Percentiles rank a stretch among this genome's conserved stretches.
Conservation (phyloP, 768 basidiomycete species). For the Russula compacta region DNA sequence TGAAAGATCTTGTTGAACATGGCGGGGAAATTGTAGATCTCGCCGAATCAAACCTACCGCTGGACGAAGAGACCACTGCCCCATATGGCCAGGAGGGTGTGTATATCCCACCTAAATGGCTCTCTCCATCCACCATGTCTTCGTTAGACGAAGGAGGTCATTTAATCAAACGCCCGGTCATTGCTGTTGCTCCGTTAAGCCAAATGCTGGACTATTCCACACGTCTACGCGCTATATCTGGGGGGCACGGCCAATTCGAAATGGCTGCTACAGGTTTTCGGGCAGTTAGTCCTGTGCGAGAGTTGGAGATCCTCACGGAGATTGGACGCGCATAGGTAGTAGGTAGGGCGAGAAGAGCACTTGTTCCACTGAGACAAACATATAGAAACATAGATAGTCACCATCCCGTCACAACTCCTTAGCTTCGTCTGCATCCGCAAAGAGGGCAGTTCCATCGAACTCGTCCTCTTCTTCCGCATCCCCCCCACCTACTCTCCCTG, state of each 20-base stretch:
- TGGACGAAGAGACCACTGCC: conserved; percentile 32
- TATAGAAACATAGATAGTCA: conserved; percentile 12
- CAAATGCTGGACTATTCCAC: conserved; percentile 75
- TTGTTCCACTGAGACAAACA: background rate
- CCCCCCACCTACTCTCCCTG: conserved; percentile 47
- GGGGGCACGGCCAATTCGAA: conserved; percentile 75
- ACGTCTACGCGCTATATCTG: conserved; percentile 69
- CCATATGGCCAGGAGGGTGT: conserved; percentile 49
- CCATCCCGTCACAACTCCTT: conserved; percentile 38
- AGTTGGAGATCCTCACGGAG: conserved; percentile 65
- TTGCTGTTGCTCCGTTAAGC: conserved; percentile 69
- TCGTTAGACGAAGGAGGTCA: conserved; percentile 23
- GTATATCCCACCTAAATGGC: conserved; percentile 65
- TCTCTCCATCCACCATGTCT: conserved; percentile 55
- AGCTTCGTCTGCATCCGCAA: conserved; percentile 76
- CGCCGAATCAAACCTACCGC: conserved; percentile 32
- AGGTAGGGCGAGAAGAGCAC: conserved; percentile 27
- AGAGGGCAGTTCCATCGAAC: conserved; percentile 61
- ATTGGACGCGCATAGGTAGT: conserved; percentile 66
- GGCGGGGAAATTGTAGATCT: conserved; percentile 74
- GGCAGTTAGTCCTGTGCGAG: conserved; percentile 50
- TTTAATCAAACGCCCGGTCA: conserved; percentile 49
- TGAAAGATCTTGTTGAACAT: conserved; percentile 78
- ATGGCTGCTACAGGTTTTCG: conserved; percentile 73
- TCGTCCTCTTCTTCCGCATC: conserved; percentile 69